These are phyloP conservation scores for Ustulina deusta DNA, from an alignment of 2,329 filamentous ascomycete species.

Conservation along the genomic window DNA sequence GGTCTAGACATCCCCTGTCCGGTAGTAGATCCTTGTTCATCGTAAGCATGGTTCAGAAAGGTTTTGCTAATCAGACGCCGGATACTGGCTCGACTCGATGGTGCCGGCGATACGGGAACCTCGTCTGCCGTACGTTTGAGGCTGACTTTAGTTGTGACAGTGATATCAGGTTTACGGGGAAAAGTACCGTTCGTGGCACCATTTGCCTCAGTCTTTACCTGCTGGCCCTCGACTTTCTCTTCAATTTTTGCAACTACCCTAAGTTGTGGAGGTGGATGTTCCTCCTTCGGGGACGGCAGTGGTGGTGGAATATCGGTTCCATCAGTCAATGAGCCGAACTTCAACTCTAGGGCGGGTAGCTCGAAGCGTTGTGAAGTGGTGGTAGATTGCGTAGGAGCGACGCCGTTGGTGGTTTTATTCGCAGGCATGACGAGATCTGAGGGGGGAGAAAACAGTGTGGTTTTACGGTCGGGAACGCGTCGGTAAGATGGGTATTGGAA, in stretches of 20 bases:
- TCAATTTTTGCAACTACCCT: slow-evolving; percentile 49
- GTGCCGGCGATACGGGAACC: slow-evolving; percentile 63
- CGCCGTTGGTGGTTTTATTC: slow-evolving; percentile 42
- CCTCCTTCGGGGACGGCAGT: slow-evolving; percentile 64
- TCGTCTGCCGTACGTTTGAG: slow-evolving; percentile 65
- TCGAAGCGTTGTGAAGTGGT: slow-evolving; percentile 60
- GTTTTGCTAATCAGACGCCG: slow-evolving; percentile 68
- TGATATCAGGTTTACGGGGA: slow-evolving; percentile 49
- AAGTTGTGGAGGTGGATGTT: slow-evolving; percentile 62
- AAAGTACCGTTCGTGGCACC: slow-evolving; percentile 52
- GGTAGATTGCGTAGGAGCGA: slow-evolving; percentile 37
- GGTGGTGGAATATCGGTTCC: slow-evolving; percentile 72
- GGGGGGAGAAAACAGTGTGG: not conserved
- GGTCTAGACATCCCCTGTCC: slow-evolving; percentile 58
- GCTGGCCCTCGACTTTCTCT: slow-evolving; percentile 44
- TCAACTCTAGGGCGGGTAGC: slow-evolving; percentile 69
- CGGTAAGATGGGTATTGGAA: not conserved
- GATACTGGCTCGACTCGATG: slow-evolving; percentile 67
- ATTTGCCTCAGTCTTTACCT: slow-evolving; percentile 45
- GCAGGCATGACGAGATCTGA: slow-evolving; percentile 41
- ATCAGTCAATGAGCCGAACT: slow-evolving; percentile 70
- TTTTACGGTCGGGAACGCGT: slow-evolving; percentile 20
- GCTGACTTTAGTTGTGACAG: slow-evolving; percentile 52
- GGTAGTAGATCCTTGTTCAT: slow-evolving; percentile 56
- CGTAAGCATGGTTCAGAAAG: slow-evolving; percentile 66